Percentiles rank a stretch among this genome's conserved stretches.
phyloP scores from a whole-genome alignment of 768 basidiomycete species.

The Cyathus striatus region DNA sequence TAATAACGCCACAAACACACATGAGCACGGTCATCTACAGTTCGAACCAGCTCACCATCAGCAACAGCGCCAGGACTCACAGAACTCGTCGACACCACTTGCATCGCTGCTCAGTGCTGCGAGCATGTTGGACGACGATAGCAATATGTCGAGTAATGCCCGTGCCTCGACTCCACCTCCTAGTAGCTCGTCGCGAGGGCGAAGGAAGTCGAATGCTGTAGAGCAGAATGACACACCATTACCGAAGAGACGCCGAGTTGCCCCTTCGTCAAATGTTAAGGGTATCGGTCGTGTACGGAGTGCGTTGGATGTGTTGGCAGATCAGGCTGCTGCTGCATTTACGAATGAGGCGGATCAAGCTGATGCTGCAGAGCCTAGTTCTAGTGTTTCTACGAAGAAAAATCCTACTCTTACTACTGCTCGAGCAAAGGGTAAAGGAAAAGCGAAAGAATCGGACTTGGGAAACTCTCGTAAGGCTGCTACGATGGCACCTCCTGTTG shows the following conservation, averaged over 20 bases:
- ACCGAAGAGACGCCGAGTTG: conserved; percentile 26
- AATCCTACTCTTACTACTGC: conserved; percentile 1
- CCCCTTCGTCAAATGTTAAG: conserved; percentile 6
- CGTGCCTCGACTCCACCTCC: neutral
- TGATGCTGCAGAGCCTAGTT: conserved; percentile 5
- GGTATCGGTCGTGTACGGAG: conserved; percentile 32
- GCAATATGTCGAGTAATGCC: conserved; percentile 13
- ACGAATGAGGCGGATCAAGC: conserved; percentile 26
- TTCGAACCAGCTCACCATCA: neutral
- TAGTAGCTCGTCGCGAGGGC: neutral
- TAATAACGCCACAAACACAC: neutral
- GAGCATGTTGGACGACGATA: conserved; percentile 42
- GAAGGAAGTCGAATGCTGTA: conserved; percentile 13
- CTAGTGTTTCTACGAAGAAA: conserved; percentile 1
- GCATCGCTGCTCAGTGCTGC: conserved; percentile 61
- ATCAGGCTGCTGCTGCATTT: conserved; percentile 58
- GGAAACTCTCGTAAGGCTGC: neutral
- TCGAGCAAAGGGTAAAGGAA: conserved; percentile 5
- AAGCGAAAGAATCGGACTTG: neutral
- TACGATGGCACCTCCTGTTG: neutral
- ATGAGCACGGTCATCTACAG: conserved; percentile 1
- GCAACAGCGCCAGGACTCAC: conserved; percentile 4
- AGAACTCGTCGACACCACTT: conserved; percentile 31
- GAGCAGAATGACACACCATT: conserved; percentile 29
- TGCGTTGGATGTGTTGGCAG: conserved; percentile 70